phyloP scores from a whole-genome alignment of 257 asterid genomes.

The Paraleonurus japonicus region DNA sequence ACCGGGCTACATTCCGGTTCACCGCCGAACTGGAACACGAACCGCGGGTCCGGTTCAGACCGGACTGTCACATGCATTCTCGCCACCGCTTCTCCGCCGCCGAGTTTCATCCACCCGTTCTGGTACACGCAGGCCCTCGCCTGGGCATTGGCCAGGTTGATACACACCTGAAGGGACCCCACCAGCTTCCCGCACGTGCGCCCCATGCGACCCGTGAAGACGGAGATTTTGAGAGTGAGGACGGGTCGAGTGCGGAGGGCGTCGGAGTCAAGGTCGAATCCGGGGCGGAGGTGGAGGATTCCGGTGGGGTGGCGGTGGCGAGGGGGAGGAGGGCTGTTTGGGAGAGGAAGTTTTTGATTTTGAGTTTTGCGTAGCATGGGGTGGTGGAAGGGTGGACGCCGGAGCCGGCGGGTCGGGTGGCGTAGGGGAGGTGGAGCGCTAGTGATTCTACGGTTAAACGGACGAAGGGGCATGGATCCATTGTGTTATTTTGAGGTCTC shows the following conservation, averaged over 20 bases:
- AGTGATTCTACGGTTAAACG: slow-evolving; percentile 71
- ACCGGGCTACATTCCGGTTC: slow-evolving; percentile 96
- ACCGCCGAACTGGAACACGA: slow-evolving; percentile 84
- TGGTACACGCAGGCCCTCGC: slow-evolving; percentile 46
- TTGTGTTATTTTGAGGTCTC: slow-evolving; percentile 10
- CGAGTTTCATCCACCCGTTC: slow-evolving; percentile 78
- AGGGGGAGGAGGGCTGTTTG: slow-evolving; percentile 72
- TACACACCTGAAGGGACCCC: slow-evolving; percentile 45
- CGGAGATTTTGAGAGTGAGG: slow-evolving; percentile 48
- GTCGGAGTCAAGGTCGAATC: slow-evolving; percentile 72
- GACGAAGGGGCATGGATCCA: slow-evolving; percentile 98
- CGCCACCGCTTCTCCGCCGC: slow-evolving; percentile 41
- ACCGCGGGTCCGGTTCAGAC: slow-evolving; percentile 86
- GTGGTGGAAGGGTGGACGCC: slow-evolving; percentile 74
- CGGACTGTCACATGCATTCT: slow-evolving; percentile 60
- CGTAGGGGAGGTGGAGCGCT: slow-evolving; percentile 44
- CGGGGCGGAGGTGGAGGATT: slow-evolving; percentile 39
- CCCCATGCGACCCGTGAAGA: slow-evolving; percentile 70
- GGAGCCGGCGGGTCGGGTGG: slow-evolving; percentile 51
- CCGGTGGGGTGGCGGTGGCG: slow-evolving; percentile 38
- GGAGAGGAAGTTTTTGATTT: slow-evolving; percentile 63
- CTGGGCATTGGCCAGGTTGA: slow-evolving; percentile 46
- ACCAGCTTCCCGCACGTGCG: slow-evolving; percentile 60
- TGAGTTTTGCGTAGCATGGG: slow-evolving; percentile 78
- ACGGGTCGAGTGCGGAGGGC: slow-evolving; percentile 61